Conservation (phyloP, 345 rosid genomes). For the Cardiospermum halicacabum region DNA sequence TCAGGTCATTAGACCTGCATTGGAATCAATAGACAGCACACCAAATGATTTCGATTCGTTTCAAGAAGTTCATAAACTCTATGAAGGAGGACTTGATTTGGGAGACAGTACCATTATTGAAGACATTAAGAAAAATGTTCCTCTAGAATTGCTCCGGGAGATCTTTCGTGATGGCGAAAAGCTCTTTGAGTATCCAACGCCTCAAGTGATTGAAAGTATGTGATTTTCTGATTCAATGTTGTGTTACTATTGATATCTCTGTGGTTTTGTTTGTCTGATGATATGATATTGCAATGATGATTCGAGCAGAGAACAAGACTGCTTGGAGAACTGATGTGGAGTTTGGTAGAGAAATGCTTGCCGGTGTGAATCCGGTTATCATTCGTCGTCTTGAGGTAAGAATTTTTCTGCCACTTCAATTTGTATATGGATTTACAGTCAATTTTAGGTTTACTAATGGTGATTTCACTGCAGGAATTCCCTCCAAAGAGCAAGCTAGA, state of each 20-base stretch:
- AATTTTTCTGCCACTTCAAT: neutral
- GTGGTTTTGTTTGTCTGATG: neutral
- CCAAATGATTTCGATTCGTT: conserved; percentile 54
- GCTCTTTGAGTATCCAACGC: conserved; percentile 53
- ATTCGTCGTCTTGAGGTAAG: conserved; percentile 57
- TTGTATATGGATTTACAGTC: too few relatives aligned
- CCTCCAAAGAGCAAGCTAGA: conserved; percentile 72
- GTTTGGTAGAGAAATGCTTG: conserved; percentile 80
- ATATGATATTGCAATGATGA: conserved; percentile 1
- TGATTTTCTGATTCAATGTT: neutral
- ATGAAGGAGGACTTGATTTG: conserved; percentile 48
- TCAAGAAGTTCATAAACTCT: conserved; percentile 51
- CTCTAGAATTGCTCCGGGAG: conserved; percentile 50
- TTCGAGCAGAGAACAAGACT: conserved; percentile 43
- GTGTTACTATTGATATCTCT: neutral
- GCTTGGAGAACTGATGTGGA: conserved; percentile 82
- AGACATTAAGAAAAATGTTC: conserved; percentile 31
- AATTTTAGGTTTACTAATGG: too few relatives aligned
- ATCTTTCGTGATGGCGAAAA: conserved; percentile 47
- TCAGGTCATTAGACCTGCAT: conserved; percentile 48
- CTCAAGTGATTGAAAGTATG: conserved; percentile 69
- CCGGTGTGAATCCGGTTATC: conserved; percentile 60
- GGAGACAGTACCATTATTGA: conserved; percentile 37
- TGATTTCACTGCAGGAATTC: conserved; percentile 65
- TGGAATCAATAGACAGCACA: conserved; percentile 42